These are phyloP conservation scores for Beta corolliflora DNA, from an alignment of 179 eudicot genomes.

Conservation along the genomic window DNA sequence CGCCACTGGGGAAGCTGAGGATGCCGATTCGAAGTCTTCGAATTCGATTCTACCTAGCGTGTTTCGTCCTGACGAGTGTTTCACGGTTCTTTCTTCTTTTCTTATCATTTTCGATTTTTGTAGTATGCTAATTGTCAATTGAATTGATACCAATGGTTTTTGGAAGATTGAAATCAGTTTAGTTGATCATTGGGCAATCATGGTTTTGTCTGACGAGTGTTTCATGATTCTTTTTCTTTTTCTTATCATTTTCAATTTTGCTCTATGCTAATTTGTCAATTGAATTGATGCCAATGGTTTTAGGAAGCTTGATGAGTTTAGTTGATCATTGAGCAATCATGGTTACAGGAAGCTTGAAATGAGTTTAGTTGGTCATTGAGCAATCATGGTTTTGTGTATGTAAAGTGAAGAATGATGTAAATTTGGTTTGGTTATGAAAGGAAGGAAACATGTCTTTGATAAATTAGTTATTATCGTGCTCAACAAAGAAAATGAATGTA, in stretches of 20 bases:
- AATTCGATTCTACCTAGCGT: conserved; percentile 69
- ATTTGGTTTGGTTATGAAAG: not conserved
- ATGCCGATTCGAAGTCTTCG: conserved; percentile 46
- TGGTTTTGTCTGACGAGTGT: not conserved
- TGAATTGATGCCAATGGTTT: not conserved
- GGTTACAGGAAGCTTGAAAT: not conserved
- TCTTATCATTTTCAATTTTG: no score
- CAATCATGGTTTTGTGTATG: not conserved
- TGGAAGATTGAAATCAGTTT: not conserved
- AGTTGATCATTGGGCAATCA: not conserved
- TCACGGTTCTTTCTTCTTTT: conserved; percentile 40
- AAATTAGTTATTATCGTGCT: no score
- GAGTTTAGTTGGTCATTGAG: not conserved
- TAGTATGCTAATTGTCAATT: not conserved
- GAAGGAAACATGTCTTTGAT: no score
- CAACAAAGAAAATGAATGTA: no score
- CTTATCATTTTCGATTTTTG: not conserved
- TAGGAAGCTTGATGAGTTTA: not conserved
- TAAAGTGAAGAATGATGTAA: not conserved
- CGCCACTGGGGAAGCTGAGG: conserved; percentile 40
- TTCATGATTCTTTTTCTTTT: no score
- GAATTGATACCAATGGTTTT: not conserved
- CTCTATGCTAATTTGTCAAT: no score
- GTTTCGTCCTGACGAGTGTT: conserved; percentile 73
- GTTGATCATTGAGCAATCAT: not conserved